Base-by-base conservation (phyloP, 108 stramenopile genomes). In the Nitzschia inconspicua region DNA sequence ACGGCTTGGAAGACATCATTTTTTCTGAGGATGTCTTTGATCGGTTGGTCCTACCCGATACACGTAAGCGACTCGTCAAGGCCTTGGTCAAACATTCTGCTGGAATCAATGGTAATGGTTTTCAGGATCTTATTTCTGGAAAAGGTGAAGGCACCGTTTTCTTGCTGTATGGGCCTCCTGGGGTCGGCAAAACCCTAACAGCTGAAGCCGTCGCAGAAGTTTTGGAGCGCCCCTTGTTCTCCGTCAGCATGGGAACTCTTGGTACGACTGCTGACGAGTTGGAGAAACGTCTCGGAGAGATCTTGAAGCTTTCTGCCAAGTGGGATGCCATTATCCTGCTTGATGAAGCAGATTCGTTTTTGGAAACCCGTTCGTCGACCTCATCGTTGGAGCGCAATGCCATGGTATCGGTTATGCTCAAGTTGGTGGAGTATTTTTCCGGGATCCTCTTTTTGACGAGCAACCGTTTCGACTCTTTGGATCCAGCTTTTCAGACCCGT, bases 361-460 rank as follows among this genome's bases (percentile, higher is more conserved):
- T 86, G 49, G 85, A 82, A 30, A 68, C 57, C 1, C 81, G 85
- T 16, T 68, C 73, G 18, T 65, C 78, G 22, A 67, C 44, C 54
- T 41, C 72, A 2, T 72, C 70, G 2, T 57, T 86, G 34, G 85
- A 82, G 42, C 66, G 85, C 39, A 86, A 86, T 60, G 81, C 85
- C 18, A 86, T 86, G 81, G 82, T 86, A 14, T 74, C 73, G 32
- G 82, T 86, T 10, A 86, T 86, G 85, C 78, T 86, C 14, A 53
- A 76, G 19, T 50, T 86, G 40, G 63, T 80, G 20, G 85, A 86
- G 49, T 86, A 86, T 34, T 82, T 79, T 47, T 55, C 56, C 1
- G 85, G 85, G 3, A 76, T 83, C 25, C 66, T 86, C 36, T 86
- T 86, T 53, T 63, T 86, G 36, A 86, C 85, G 3, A 69, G 68